Evolutionary conservation across 192 early-diverging fungal genomes (phyloP), one percentile per base, ranked within the genome.

Genomic region (Spinellus fusiger): DNA sequence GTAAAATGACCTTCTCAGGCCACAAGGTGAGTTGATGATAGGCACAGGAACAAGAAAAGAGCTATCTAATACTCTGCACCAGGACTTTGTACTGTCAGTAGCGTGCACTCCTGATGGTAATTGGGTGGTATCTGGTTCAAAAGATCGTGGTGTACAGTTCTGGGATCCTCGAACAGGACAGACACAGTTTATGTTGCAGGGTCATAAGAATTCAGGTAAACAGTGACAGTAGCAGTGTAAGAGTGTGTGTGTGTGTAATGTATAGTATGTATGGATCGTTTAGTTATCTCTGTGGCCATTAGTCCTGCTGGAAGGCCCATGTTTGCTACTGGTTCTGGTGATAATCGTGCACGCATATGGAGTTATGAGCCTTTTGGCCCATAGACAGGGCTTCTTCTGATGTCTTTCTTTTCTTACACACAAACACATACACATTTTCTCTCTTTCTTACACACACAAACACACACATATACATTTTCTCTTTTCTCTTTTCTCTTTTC

Each of bases 51-150:
- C n/a, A n/a, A n/a, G n/a, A n/a, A n/a, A n/a, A n/a, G n/a, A n/a
- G n/a, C n/a, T n/a, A n/a, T n/a, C 40, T 49, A 27, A 23, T 27
- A 32, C 35, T 29, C n/a, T n/a, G n/a, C 90, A 93, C 60, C 79
- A 88, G 73, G 96, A 99, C 77, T 99, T 94, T 90, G 95, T 99
- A 13, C 80, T 99, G 26, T 94, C 92, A 0, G 95, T 99, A 9
- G 94, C 91, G 0, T 90, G 84, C 47, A 85, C 88, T 38, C 84
- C 88, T 0, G 86, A 88, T 68, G 88, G 84, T 50, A 85, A 91
- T 67, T 98, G 92, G 92, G 85, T 96, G 13, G 89, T 95, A 18
- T 89, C 89, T 61, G 91, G 92, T 34, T 89, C 88, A 69, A 95
- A 98, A 71, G 94, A 96, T 71, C 86, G 93, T 59, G 82, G 81